These are phyloP conservation scores for Fusarium albosuccineum DNA, from an alignment of 2,329 filamentous ascomycete genomes.

Conservation along the genomic window DNA sequence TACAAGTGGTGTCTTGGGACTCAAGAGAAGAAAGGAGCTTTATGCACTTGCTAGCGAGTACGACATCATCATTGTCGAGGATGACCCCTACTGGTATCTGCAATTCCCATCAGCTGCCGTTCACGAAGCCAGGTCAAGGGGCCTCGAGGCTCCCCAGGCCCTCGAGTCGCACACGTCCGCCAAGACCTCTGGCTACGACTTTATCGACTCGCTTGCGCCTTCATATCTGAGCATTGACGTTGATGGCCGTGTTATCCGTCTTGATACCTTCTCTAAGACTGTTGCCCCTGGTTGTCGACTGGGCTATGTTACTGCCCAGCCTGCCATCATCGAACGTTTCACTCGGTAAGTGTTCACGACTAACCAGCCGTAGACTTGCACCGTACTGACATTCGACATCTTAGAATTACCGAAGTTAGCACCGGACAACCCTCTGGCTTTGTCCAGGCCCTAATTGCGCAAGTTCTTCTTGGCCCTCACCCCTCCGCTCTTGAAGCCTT, in stretches of 20 bases:
- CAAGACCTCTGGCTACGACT: constrained; percentile 74
- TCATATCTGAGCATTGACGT: constrained; percentile 86
- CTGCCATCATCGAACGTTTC: constrained; percentile 80
- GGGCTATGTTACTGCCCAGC: constrained; percentile 91
- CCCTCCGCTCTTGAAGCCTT: constrained; percentile 58
- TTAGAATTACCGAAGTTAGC: constrained; percentile 78
- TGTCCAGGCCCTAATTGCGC: constrained; percentile 84
- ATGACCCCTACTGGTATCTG: constrained; percentile 96
- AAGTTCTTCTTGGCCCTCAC: constrained; percentile 79
- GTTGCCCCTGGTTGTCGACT: constrained; percentile 90
- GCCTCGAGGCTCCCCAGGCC: constrained; percentile 48
- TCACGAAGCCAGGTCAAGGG: constrained; percentile 63
- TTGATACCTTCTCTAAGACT: constrained; percentile 96
- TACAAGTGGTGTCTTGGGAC: constrained; percentile 79
- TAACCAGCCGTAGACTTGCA: background rate
- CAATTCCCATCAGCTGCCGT: constrained; percentile 81
- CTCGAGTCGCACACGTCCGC: constrained; percentile 49
- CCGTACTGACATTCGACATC: constrained; percentile 16
- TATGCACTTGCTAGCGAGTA: constrained; percentile 86
- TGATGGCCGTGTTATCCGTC: constrained; percentile 87
- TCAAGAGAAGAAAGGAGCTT: constrained; percentile 80
- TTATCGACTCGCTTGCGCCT: constrained; percentile 85
- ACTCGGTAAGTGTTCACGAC: constrained; percentile 47
- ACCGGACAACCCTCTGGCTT: constrained; percentile 92
- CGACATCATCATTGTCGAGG: constrained; percentile 92